Conservation (phyloP, 2,329 filamentous ascomycete species). For the Parastagonospora nodorum region DNA sequence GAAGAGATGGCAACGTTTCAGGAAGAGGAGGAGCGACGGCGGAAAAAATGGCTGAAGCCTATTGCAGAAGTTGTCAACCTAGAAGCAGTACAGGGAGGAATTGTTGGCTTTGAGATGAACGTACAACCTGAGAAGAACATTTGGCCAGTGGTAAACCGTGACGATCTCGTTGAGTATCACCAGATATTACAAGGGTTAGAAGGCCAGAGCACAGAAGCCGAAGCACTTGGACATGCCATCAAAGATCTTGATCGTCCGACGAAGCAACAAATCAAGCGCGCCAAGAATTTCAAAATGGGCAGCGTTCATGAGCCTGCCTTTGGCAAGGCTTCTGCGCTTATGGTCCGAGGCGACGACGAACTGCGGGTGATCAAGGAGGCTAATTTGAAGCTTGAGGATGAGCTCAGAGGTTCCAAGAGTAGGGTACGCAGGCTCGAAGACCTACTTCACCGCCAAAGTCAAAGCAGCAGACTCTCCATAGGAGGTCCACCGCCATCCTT, state of each 20-base stretch:
- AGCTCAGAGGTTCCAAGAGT: slow-evolving; percentile 87
- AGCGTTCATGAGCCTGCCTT: slow-evolving; percentile 90
- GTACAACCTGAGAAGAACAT: slow-evolving; percentile 76
- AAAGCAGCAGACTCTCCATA: slow-evolving; percentile 59
- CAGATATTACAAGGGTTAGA: slow-evolving; percentile 68
- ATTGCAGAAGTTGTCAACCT: slow-evolving; percentile 75
- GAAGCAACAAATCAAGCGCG: slow-evolving; percentile 81
- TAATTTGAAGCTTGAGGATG: slow-evolving; percentile 63
- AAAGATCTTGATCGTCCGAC: slow-evolving; percentile 81
- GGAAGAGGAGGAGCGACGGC: slow-evolving; percentile 87
- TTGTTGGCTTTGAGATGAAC: slow-evolving; percentile 82
- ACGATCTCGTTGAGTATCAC: slow-evolving; percentile 78
- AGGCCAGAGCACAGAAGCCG: slow-evolving; percentile 67
- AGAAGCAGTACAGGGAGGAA: slow-evolving; percentile 69
- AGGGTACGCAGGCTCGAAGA: slow-evolving; percentile 91
- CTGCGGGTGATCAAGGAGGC: slow-evolving; percentile 58
- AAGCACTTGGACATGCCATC: slow-evolving; percentile 76
- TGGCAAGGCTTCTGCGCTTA: slow-evolving; percentile 76
- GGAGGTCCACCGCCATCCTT: slow-evolving; percentile 51
- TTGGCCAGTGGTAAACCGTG: slow-evolving; percentile 78
- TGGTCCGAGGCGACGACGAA: slow-evolving; percentile 88
- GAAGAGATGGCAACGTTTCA: slow-evolving; percentile 93
- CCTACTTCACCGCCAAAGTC: slow-evolving; percentile 80
- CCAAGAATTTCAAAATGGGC: slow-evolving; percentile 95
- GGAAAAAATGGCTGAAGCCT: slow-evolving; percentile 87